Conservation (phyloP, 176 grass and related monocot genomes). For the Avena sativa region DNA sequence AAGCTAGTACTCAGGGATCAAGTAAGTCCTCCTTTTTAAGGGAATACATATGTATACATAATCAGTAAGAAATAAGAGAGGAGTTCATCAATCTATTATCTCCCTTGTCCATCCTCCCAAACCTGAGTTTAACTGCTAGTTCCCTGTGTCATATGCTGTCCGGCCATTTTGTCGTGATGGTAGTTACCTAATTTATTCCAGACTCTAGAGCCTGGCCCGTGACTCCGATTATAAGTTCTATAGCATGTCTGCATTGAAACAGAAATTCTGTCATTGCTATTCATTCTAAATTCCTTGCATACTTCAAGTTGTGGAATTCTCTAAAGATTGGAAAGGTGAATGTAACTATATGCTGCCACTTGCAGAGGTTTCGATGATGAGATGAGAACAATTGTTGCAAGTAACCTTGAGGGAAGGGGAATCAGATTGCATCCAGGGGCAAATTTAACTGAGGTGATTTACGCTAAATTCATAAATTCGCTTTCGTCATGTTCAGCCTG, state of each 20-base stretch:
- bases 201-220: not conserved
- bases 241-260: not conserved
- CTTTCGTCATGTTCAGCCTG: not conserved
- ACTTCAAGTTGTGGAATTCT: not conserved
- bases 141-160: not conserved
- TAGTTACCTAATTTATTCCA: not conserved
- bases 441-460: constrained; percentile 78
- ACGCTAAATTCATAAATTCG: not conserved
- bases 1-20: not conserved
- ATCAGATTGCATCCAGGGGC: constrained; percentile 74
- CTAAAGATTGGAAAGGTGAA: not conserved
- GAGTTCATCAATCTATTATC: not conserved
- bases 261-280: not conserved
- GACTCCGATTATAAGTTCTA: not conserved
- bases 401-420: constrained; percentile 92
- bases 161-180: not conserved
- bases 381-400: constrained; percentile 88
- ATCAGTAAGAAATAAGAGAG: not conserved
- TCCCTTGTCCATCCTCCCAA: not conserved
- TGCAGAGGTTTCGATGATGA: constrained; percentile 95
- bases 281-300: no score
- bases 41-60: not conserved
- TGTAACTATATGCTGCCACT: not conserved
- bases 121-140: not conserved
- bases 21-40: not conserved